A percentile compares a stretch with the other conserved stretches of the same genome.
These are phyloP conservation scores for Cerrena zonata DNA, from an alignment of 1,284 basidiomycete genomes.

Conservation along the genomic window DNA sequence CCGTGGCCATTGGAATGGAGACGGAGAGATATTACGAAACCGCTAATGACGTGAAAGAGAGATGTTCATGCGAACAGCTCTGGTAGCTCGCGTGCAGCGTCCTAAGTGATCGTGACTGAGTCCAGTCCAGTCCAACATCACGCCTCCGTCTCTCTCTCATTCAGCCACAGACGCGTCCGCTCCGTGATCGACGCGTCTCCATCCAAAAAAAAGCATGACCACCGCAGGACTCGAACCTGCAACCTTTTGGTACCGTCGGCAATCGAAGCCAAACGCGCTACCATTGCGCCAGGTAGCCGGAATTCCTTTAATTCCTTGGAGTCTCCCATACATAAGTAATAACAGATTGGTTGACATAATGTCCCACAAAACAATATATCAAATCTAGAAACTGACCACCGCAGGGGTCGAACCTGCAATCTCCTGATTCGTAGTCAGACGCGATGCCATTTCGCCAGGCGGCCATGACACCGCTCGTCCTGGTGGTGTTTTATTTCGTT, in stretches of 20 bases:
- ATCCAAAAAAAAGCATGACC: slow-evolving; percentile 45
- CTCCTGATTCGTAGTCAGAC: slow-evolving; percentile 68
- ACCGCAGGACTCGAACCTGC: slow-evolving; percentile 85
- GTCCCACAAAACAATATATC: too few relatives aligned
- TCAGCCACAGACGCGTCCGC: not conserved
- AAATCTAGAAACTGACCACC: too few relatives aligned
- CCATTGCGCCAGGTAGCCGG: slow-evolving; percentile 73
- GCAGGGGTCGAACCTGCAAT: slow-evolving; percentile 50
- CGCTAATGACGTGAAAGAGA: not conserved
- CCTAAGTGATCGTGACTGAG: too few relatives aligned
- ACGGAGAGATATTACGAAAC: not conserved
- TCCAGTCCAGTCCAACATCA: too few relatives aligned
- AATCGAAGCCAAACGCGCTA: slow-evolving; percentile 81
- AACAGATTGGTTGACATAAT: too few relatives aligned
- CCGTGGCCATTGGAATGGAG: slow-evolving; percentile 11
- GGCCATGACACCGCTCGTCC: too few relatives aligned
- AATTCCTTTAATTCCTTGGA: not conserved
- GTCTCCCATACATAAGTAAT: too few relatives aligned
- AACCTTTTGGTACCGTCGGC: slow-evolving; percentile 53
- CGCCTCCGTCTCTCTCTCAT: not conserved
- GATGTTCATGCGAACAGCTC: too few relatives aligned
- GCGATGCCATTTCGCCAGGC: slow-evolving; percentile 77
- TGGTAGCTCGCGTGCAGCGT: too few relatives aligned
- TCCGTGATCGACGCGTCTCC: not conserved
- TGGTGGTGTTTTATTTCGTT: too few relatives aligned